Evolutionary conservation across 148 eudicot genomes (phyloP), one percentile per base, ranked within the genome.

Genomic region (Fagopyrum tataricum): DNA sequence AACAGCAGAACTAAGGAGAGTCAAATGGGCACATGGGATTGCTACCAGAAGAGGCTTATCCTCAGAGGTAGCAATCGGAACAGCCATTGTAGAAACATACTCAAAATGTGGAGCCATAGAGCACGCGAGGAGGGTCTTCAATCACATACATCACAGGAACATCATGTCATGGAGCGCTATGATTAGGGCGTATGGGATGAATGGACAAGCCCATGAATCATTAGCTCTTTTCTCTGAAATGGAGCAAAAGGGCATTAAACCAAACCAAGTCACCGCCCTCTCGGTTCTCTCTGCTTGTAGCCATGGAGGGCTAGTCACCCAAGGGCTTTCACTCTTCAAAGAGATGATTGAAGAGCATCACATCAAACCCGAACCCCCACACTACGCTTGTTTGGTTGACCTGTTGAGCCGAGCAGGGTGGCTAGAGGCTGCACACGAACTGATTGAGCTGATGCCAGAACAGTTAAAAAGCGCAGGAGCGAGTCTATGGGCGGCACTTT

Each of bases 321-420:
- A 86, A 31, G 96, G 98, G 23, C 80, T 87, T 15, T 76, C 73
- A 8, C 78, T 89, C 70, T 87, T 91, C 77, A 68, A 85, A 56
- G 84, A 85, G 69, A 77, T 89, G 78, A 68, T 87, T 56, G 61
- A 75, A 44, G 83, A 85, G 52, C 46, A 80, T 31, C 71, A 73
- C 11, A 74, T 73, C 51, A 78, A 85, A 79, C 83, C 86, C 18
- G 72, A 82, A 31, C 31, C 81, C 66, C 92, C 89, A 81, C 92
- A 93, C 78, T 91, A 84, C 77, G 91, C 97, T 17, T 89, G 98
- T 79, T 39, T 93, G 49, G 89, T 93, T 52, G 97, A 93, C 75
- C 79, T 91, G 84, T 74, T 93, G 67, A 90, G 91, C 43, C 80
- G 98, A 26, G 85, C 88, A 59, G 98, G 97, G 59, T 81, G 81